A percentile compares a stretch with the other conserved stretches of the same genome.
Conservation (phyloP, 164 flowering plant species). For the Brasenia schreberi region DNA sequence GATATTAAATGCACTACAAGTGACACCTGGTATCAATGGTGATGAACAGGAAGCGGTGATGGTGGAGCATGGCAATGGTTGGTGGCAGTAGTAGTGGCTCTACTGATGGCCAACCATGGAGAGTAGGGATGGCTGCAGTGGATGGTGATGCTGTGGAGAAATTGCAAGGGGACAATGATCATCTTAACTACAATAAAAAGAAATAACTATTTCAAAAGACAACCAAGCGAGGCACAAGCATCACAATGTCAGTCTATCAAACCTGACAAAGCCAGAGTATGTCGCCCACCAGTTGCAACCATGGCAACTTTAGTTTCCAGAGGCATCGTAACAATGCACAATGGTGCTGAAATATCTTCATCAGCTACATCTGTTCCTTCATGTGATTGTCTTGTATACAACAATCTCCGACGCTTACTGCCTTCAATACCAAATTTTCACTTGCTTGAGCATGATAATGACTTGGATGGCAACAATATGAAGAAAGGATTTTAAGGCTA, state of each 20-base stretch:
- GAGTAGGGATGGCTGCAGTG: too few species aligned
- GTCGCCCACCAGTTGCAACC: slow-evolving; percentile 98
- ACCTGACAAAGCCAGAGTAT: slow-evolving; percentile 93
- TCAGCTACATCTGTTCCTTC: slow-evolving; percentile 67
- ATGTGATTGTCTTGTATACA: slow-evolving; percentile 52
- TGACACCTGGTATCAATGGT: too few species aligned
- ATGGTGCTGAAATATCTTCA: slow-evolving; percentile 67
- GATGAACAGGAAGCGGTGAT: too few species aligned
- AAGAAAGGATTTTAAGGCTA: background rate
- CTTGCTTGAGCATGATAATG: background rate
- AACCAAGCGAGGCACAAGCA: too few species aligned
- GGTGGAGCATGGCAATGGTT: too few species aligned
- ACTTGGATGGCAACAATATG: background rate
- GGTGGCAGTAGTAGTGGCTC: too few species aligned
- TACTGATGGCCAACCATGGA: too few species aligned
- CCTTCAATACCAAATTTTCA: slow-evolving; percentile 23
- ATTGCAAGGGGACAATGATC: too few species aligned
- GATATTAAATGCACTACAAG: too few species aligned
- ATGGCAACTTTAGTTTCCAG: slow-evolving; percentile 64
- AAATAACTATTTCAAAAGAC: too few species aligned
- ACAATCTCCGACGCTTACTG: slow-evolving; percentile 63
- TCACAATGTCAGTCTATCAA: background rate
- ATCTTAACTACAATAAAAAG: too few species aligned
- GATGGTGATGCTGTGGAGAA: too few species aligned
- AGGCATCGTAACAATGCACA: slow-evolving; percentile 66